Evolutionary conservation across 2,329 filamentous ascomycete species (phyloP), one percentile per base, ranked within the genome.

Genomic region (Cryphonectria radicalis): DNA sequence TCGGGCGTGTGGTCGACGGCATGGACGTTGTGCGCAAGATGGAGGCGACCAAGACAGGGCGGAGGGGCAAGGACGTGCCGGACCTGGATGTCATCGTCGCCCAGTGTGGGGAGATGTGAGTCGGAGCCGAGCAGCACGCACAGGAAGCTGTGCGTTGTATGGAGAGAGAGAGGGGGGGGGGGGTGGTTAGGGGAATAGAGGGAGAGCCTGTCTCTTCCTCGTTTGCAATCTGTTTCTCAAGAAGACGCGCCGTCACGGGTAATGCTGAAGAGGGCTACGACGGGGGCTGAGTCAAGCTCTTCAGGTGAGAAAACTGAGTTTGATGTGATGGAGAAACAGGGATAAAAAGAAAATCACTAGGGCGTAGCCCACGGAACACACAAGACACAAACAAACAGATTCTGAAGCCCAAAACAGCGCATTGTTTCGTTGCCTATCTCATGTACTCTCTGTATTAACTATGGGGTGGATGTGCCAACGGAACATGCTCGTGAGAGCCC

Each of bases 51-150:
- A 92, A 95, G 81, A 96, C 93, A 13, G 93, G 91, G 4, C 88
- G 89, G 74, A 84, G 86, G 46, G 89, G 88, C 66, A 89, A 92
- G 79, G 95, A 98, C 78, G 89, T 92, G 78, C 96, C 95, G 4
- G 92, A 92, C 76, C 84, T 95, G 79, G 95, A 98, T 78, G 91
- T 98, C 2, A 88, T 90, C 19, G 91, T 99, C 77, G 86, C 90
- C 13, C 91, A 97, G 84, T 98, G 95, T 78, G 96, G 96, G 42
- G 94, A 98, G 87, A 97, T 98, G 94, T 98, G n/a, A 40, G 55
- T 32, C n/a, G 46, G 22, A 50, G 46, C 19, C 22, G 22, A 22
- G 17, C 17, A 50, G 43, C 19, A 22, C 14, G 42, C 42, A 17
- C 19, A 7, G 7, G 19, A 50, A 8, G 8, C 42, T 13, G 42